Evolutionary conservation across 1,139 yeast genomes (phyloP).

Genomic region (Hansenula anomala): DNA sequence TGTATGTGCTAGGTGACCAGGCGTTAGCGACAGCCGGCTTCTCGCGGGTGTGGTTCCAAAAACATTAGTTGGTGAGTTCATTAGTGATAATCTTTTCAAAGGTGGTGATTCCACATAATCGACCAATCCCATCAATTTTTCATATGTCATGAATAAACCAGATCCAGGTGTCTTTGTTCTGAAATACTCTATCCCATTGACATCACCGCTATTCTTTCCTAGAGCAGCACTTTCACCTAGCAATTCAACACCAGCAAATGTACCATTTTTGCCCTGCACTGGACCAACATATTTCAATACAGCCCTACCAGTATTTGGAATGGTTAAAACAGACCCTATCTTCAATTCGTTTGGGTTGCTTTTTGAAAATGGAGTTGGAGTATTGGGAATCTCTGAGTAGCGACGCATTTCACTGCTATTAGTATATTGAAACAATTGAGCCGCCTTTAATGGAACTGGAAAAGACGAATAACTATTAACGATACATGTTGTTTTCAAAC

Average conservation of each 20-base stretch:
- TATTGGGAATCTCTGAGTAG: slow-evolving; percentile 20
- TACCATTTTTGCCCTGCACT: slow-evolving; percentile 69
- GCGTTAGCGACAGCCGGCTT: not conserved
- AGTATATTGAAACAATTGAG: not conserved
- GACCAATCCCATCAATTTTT: slow-evolving; percentile 40
- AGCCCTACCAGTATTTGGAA: slow-evolving; percentile 43
- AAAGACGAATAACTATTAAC: no score
- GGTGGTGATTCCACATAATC: slow-evolving; percentile 12
- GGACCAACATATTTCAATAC: slow-evolving; percentile 68
- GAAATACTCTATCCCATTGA: slow-evolving; percentile 60
- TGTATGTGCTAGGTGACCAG: not conserved
- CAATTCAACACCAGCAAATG: slow-evolving; percentile 87
- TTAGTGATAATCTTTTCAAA: slow-evolving; percentile 8
- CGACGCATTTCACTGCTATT: slow-evolving; percentile 18
- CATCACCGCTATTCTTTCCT: slow-evolving; percentile 80
- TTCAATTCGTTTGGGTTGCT: slow-evolving; percentile 11
- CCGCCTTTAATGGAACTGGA: no score
- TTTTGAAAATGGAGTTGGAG: slow-evolving; percentile 21
- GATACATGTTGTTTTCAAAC: no score
- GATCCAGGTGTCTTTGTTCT: slow-evolving; percentile 54
- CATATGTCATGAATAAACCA: slow-evolving; percentile 72
- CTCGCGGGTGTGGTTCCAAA: not conserved
- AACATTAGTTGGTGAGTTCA: slow-evolving; percentile 8
- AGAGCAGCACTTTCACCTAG: slow-evolving; percentile 53
- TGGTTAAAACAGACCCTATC: slow-evolving; percentile 19